Evolutionary conservation across 441 rosid genomes (phyloP).

Genomic region (Populus hybrid): DNA sequence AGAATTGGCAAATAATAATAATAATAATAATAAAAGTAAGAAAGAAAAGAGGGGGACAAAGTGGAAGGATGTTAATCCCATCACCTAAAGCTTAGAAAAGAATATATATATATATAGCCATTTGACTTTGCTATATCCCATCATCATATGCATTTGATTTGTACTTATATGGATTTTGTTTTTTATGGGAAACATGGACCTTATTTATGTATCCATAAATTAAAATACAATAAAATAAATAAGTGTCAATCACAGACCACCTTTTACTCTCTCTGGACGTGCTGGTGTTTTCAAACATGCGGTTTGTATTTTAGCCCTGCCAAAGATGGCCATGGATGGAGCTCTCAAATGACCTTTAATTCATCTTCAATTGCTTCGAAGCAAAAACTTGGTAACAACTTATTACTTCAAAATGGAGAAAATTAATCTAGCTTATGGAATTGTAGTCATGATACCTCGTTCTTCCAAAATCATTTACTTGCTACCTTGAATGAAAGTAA

Average conservation of each 20-base stretch:
- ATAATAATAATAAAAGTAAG: neutral
- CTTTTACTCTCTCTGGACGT: too few relatives aligned
- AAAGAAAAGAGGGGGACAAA: constrained; percentile 43
- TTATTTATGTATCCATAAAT: neutral
- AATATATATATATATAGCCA: constrained; percentile 17
- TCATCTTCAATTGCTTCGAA: too few relatives aligned
- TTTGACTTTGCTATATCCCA: constrained; percentile 54
- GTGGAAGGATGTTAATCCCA: constrained; percentile 74
- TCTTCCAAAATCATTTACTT: too few relatives aligned
- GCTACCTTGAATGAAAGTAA: too few relatives aligned
- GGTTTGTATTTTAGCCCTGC: neutral
- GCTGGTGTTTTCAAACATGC: neutral
- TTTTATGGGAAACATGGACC: neutral
- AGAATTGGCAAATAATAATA: too few relatives aligned
- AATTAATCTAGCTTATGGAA: too few relatives aligned
- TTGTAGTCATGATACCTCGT: too few relatives aligned
- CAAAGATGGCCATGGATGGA: neutral
- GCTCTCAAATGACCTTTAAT: neutral
- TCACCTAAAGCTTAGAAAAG: constrained; percentile 42
- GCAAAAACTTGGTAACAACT: neutral
- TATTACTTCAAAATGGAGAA: too few relatives aligned
- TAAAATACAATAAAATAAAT: too few relatives aligned
- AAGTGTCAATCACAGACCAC: neutral
- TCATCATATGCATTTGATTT: constrained; percentile 54
- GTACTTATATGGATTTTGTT: constrained; percentile 21